Conservation (phyloP, 257 asterid species). For the Thymus quinquecostatus region DNA sequence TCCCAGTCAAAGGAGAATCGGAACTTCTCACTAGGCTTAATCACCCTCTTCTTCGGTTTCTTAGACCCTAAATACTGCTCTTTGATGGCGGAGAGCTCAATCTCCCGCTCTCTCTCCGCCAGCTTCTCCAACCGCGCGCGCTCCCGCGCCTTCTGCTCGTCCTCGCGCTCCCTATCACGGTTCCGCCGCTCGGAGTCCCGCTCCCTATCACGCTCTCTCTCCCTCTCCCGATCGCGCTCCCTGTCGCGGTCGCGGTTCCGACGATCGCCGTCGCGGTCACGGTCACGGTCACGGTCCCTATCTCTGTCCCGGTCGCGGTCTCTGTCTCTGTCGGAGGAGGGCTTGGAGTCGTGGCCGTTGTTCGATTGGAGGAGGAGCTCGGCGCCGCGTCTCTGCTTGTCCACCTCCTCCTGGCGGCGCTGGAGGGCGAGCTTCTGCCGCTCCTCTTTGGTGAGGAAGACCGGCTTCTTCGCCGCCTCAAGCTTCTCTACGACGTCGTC, state of each 20-base stretch:
- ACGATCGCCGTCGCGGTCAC: slow-evolving; percentile 39
- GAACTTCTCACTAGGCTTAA: slow-evolving; percentile 57
- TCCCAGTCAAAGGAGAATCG: slow-evolving; percentile 65
- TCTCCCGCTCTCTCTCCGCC: slow-evolving; percentile 56
- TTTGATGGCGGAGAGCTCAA: slow-evolving; percentile 55
- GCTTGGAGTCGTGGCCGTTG: slow-evolving; percentile 32
- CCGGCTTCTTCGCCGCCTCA: slow-evolving; percentile 57
- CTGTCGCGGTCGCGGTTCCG: slow-evolving; percentile 44
- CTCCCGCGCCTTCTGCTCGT: slow-evolving; percentile 55
- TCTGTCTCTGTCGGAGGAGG: slow-evolving; percentile 34
- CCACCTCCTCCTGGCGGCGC: slow-evolving; percentile 66
- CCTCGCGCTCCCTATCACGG: slow-evolving; percentile 55
- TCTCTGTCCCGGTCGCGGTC: slow-evolving; percentile 56
- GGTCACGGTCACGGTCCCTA: slow-evolving; percentile 41
- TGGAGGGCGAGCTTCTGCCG: slow-evolving; percentile 69
- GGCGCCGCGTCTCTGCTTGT: slow-evolving; percentile 53
- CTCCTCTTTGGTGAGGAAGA: slow-evolving; percentile 71
- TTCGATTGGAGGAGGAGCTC: slow-evolving; percentile 42
- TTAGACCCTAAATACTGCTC: slow-evolving; percentile 58
- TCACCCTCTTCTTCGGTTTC: slow-evolving; percentile 59
- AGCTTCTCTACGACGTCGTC: slow-evolving; percentile 34
- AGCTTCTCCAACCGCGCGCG: slow-evolving; percentile 60
- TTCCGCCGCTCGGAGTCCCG: slow-evolving; percentile 51
- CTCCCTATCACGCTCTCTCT: slow-evolving; percentile 41
- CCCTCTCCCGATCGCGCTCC: slow-evolving; percentile 39